These are phyloP conservation scores for Massariosphaeria phaeospora DNA, from an alignment of 495 filamentous ascomycete genomes.

Conservation along the genomic window DNA sequence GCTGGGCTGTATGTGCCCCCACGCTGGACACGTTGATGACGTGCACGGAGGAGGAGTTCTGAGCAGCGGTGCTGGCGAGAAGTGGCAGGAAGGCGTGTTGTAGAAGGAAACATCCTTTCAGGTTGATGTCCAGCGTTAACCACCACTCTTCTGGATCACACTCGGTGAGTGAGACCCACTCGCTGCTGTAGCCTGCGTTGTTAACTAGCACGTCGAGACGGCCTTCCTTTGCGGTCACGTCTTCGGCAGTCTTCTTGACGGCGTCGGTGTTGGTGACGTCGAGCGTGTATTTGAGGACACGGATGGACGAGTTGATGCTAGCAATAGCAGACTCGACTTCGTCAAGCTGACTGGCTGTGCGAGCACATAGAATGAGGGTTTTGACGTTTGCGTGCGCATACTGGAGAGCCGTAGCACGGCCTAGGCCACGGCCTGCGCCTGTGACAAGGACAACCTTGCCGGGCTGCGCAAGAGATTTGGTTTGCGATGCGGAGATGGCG, in stretches of 20 bases:
- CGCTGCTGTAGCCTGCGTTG: conserved; percentile 48
- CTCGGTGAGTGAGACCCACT: conserved; percentile 41
- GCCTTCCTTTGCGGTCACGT: conserved; percentile 38
- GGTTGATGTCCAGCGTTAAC: conserved; percentile 45
- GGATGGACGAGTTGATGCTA: conserved; percentile 38
- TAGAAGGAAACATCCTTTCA: conserved; percentile 47
- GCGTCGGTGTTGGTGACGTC: conserved; percentile 44
- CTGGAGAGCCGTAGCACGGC: conserved; percentile 30
- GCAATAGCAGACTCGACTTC: conserved; percentile 40
- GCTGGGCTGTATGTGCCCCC: conserved; percentile 40
- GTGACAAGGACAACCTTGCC: conserved; percentile 36
- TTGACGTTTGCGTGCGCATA: conserved; percentile 34
- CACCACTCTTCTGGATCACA: conserved; percentile 47
- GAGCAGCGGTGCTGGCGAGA: conserved; percentile 38
- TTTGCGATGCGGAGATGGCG: conserved; percentile 29
- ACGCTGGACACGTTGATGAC: conserved; percentile 43
- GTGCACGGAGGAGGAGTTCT: conserved; percentile 43
- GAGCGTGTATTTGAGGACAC: conserved; percentile 42
- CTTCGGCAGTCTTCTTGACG: conserved; percentile 38
- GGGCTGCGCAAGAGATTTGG: conserved; percentile 19
- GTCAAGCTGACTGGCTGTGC: conserved; percentile 38
- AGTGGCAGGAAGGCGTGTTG: conserved; percentile 47
- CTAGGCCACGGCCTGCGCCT: conserved; percentile 36
- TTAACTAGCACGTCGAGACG: conserved; percentile 53
- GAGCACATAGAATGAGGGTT: conserved; percentile 42